These are phyloP conservation scores for Xylaria curta DNA, from an alignment of 495 filamentous ascomycete genomes.

Conservation along the genomic window DNA sequence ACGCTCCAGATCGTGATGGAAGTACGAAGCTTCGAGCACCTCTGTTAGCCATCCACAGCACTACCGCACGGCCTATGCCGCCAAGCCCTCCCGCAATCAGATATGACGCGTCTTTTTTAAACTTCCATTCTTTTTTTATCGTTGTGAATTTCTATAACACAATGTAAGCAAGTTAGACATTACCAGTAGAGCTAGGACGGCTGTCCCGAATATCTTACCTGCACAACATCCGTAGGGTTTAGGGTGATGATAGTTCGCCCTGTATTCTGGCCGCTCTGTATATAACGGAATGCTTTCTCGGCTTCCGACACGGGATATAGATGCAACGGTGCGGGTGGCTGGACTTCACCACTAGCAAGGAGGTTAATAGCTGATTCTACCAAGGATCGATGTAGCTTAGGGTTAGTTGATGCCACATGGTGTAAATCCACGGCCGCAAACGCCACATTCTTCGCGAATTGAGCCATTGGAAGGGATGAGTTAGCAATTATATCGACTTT, in stretches of 20 bases:
- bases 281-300: background rate
- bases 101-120: background rate
- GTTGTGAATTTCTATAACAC: background rate
- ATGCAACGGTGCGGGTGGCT: background rate
- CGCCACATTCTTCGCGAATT: conserved; percentile 33
- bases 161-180: background rate
- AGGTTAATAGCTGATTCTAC: background rate
- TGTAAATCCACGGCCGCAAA: background rate
- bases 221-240: background rate
- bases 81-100: background rate
- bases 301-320: background rate
- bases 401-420: background rate
- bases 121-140: background rate
- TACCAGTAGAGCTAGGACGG: background rate
- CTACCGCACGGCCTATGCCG: background rate
- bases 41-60: background rate
- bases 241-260: background rate
- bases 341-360: background rate
- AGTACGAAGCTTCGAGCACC: background rate
- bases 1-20: background rate
- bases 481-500: conserved; percentile 35
- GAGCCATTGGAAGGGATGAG: conserved; percentile 36
- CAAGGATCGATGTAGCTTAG: background rate
- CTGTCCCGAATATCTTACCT: background rate
- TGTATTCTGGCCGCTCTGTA: background rate